A percentile compares a stretch with the other conserved stretches of the same genome.
Conservation (phyloP, 1,284 basidiomycete species). For the Sanguinoderma infundibulare region DNA sequence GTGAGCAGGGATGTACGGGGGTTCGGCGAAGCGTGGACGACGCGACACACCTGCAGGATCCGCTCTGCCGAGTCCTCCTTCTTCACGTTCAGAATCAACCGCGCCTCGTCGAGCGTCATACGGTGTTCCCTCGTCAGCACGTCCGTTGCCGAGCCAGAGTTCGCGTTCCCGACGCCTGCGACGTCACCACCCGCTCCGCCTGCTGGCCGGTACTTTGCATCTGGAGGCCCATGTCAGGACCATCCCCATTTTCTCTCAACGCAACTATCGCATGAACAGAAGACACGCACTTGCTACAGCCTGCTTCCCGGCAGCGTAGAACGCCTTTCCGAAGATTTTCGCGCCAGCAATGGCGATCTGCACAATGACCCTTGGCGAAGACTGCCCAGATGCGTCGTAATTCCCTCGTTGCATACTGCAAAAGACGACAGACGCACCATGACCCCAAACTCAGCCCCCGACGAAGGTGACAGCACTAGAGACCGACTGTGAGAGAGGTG, state of each 20-base stretch:
- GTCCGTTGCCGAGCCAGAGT: conserved; percentile 75
- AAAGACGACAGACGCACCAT: conserved; percentile 15
- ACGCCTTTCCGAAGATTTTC: conserved; percentile 90
- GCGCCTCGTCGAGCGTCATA: conserved; percentile 97
- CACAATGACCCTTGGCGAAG: conserved; percentile 76
- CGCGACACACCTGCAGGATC: conserved; percentile 65
- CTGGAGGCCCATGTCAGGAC: conserved; percentile 20
- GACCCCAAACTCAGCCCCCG: conserved; percentile 14
- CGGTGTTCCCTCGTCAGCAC: conserved; percentile 81
- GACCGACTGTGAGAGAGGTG: conserved; percentile 25
- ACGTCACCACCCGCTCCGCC: conserved; percentile 63
- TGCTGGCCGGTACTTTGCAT: conserved; percentile 82
- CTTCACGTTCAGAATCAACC: conserved; percentile 92
- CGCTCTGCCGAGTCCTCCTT: conserved; percentile 72
- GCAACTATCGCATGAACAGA: background rate
- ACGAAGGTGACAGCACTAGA: conserved; percentile 23
- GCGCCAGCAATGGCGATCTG: conserved; percentile 84
- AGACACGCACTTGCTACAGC: conserved; percentile 85
- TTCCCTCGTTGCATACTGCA: no score
- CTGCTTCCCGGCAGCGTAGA: conserved; percentile 90
- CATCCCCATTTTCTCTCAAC: background rate
- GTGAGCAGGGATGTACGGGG: background rate
- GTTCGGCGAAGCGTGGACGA: conserved; percentile 31
- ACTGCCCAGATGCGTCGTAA: conserved; percentile 44
- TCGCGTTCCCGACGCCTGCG: conserved; percentile 75